Evolutionary conservation across 805 yeast genomes (phyloP), one percentile per base, ranked within the genome.

Genomic region (Nakazawaea ambrosiae): DNA sequence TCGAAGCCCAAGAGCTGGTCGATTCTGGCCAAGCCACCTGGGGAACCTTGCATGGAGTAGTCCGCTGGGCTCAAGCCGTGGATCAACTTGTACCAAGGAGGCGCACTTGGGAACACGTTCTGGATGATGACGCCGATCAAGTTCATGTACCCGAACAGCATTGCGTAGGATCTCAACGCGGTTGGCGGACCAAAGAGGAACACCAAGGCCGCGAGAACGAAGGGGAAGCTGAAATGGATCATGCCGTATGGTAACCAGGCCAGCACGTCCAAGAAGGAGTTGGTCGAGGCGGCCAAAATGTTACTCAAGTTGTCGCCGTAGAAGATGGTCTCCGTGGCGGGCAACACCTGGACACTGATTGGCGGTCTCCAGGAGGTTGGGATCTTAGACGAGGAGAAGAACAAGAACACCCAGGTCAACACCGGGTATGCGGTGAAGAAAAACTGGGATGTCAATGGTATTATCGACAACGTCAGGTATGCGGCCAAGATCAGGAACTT

Each of bases 221-320:
- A 87, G 3, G 98, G 97, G 11, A 86, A 73, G n/a, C 84, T 77
- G 51, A 85, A 90, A 62, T 90, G 98, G 41, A 85, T 66, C 11
- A 92, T 55, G 2, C 98, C 98, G 55, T 90, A 90, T 2, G 98
- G 97, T 27, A 90, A 60, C 96, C 96, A 89, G 4, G 97, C 96
- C 34, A 86, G 49, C n/a, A 89, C 65, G 54, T 89, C 97, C 39
- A 85, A 63, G 5, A 76, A 49, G 2, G 81, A 57, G 43, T 68
- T 73, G 14, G 82, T 78, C 12, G 78, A 66, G 5, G 89, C 74
- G 1, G 96, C 92, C 50, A 88, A 68, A 18, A 89, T 78, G 49
- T 82, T 84, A 37, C 89, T 78, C 50, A 90, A 67, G 59, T 90
- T 84, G 51, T 89, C 96, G 36, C 97, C 97, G 53, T 87, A 89